phyloP scores from a whole-genome alignment of 352 stramenopile species.

The Globisporangium perplexum region DNA sequence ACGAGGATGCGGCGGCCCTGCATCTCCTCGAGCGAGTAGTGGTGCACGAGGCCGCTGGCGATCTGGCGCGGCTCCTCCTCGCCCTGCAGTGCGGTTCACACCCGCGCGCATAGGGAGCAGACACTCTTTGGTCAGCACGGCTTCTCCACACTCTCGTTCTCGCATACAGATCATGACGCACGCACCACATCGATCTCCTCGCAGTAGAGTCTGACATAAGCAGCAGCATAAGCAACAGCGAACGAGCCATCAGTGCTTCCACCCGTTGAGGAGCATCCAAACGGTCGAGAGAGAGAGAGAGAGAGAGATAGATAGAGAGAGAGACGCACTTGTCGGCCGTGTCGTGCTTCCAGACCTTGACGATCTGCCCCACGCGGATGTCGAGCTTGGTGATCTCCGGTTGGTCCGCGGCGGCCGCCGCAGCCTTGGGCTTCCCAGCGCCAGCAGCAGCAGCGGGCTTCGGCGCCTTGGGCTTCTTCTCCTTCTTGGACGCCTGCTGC shows the following conservation, averaged over 20 bases:
- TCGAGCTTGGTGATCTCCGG: conserved; percentile 90
- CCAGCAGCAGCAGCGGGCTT: conserved; percentile 36
- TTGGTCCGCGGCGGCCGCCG: conserved; percentile 35
- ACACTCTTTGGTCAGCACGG: too few relatives aligned
- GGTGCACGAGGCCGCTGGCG: conserved; percentile 77
- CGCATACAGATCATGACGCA: not conserved
- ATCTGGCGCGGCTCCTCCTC: conserved; percentile 85
- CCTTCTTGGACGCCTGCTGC: conserved; percentile 22
- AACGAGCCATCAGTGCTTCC: not conserved
- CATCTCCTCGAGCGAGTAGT: conserved; percentile 88
- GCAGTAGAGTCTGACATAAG: conserved; percentile 65
- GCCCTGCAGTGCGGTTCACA: conserved; percentile 18
- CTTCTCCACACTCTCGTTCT: not conserved
- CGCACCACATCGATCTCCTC: conserved; percentile 87
- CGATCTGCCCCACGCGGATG: conserved; percentile 89
- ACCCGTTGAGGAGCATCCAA: not conserved
- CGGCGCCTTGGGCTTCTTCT: conserved; percentile 46
- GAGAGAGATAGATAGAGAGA: not conserved
- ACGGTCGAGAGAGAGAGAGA: too few relatives aligned
- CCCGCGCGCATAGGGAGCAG: too few relatives aligned
- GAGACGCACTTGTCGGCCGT: conserved; percentile 75
- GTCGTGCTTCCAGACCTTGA: conserved; percentile 91
- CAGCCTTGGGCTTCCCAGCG: conserved; percentile 22
- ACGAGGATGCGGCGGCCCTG: conserved; percentile 79
- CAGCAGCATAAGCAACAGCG: not conserved